Evolutionary conservation across 1,284 basidiomycete species (phyloP), one percentile per base, ranked within the genome.

Genomic region (Leccinum fallax): DNA sequence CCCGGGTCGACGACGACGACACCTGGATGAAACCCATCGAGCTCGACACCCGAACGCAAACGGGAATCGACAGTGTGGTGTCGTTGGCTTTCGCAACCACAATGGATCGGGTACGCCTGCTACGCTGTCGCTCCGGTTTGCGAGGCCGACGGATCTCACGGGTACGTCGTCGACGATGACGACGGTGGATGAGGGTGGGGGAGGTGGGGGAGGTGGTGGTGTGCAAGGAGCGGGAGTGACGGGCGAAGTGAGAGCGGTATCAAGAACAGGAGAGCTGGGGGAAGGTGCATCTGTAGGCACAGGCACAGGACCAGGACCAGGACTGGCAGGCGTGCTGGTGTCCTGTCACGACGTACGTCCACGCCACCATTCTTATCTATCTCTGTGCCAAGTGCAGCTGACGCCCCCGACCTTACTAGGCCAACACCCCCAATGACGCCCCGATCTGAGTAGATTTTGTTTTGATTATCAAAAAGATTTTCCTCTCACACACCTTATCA

Each of bases 41-140:
- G 16, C 38, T 40, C 32, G 10, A 34, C 32, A 36, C 5, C n/a
- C 40, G 9, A 40, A n/a, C 9, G 0, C 1, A 9, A 43, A 9
- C 9, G 8, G 38, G 38, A 40, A 40, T n/a, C 32, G 32, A 5
- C 32, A 32, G 34, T 9, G 40, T 19, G 40, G 16, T 10, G 38
- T 40, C 4, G 16, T 40, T 9, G 7, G 16, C 5, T n/a, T 10
- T 19, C 4, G 19, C 0, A 6, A 21, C 9, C 43, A 2, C 0
- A 11, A 46, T 21, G 43, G 43, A 19, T 46, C 19, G 19, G 43
- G 19, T 0, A 46, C 43, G 43, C 48, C 48, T 24, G 24, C 48
- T 8, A 34, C 43, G 24, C 36, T 67, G 15, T 70, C 71, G 19
- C 68, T 70, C 53, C 70, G 28, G 4, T 70, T 70, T 48, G 71